A percentile compares a stretch with the other conserved stretches of the same genome.
Conservation (phyloP, 2,329 filamentous ascomycete species). For the Fusarium brevicatenulatum region DNA sequence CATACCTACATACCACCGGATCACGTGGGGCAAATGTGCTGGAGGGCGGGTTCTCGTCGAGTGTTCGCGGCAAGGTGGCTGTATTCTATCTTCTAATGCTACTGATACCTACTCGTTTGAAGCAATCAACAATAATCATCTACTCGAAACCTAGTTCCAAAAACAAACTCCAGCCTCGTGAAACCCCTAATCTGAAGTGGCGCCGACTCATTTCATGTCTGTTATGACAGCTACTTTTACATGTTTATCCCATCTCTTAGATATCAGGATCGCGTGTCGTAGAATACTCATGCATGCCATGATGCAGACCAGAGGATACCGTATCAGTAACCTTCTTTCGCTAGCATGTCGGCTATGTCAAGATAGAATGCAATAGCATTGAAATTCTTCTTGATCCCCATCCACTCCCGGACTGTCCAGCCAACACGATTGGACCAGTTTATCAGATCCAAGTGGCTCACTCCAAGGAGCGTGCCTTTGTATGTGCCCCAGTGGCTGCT, state of each 20-base stretch:
- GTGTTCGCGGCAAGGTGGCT: conserved; percentile 45
- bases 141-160: background rate
- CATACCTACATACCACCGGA: conserved; percentile 39
- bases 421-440: conserved; percentile 73
- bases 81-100: conserved; percentile 49
- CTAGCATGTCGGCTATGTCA: conserved; percentile 75
- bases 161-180: background rate
- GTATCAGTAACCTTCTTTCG: conserved; percentile 67
- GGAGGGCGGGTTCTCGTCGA: conserved; percentile 47
- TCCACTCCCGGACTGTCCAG: conserved; percentile 63
- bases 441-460: conserved; percentile 73
- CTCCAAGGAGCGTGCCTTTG: conserved; percentile 69
- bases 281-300: background rate
- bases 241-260: background rate
- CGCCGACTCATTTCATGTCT: background rate
- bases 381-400: conserved; percentile 67
- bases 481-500: conserved; percentile 72
- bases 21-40: conserved; percentile 44
- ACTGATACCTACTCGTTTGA: conserved; percentile 50
- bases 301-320: background rate
- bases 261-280: background rate
- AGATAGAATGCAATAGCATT: conserved; percentile 76
- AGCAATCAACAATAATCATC: conserved; percentile 32
- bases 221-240: background rate
- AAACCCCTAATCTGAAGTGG: background rate